phyloP scores from a whole-genome alignment of 169 alveolate genomes.

The Plasmodium reichenowi region DNA sequence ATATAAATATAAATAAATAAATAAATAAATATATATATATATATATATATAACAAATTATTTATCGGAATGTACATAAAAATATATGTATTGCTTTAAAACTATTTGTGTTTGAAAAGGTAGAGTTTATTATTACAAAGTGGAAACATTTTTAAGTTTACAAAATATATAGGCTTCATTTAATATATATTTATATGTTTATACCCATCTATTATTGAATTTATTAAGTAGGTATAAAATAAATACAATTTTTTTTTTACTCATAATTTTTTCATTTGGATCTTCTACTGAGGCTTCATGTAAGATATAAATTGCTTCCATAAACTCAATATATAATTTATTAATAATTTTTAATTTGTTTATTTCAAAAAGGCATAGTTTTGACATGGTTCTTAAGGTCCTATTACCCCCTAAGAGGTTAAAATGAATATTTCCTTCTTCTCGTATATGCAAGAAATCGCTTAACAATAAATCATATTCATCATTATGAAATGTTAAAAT shows the following conservation, averaged over 20 bases:
- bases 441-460: not conserved
- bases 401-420: constrained; percentile 19
- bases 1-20: too few species aligned
- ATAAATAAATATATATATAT: too few species aligned
- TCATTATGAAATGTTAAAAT: constrained; percentile 3
- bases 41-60: too few species aligned
- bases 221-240: not conserved
- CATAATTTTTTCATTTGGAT: constrained; percentile 6
- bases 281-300: constrained; percentile 5
- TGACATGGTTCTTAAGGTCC: not conserved
- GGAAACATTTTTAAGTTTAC: too few species aligned
- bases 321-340: not conserved
- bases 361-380: not conserved
- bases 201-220: constrained; percentile 22
- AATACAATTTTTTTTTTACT: constrained; percentile 19
- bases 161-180: too few species aligned
- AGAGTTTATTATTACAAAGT: too few species aligned
- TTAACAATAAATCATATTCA: constrained; percentile 3
- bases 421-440: constrained; percentile 30
- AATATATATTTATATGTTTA: too few species aligned
- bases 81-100: too few species aligned
- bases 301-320: constrained; percentile 14
- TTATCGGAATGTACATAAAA: too few species aligned
- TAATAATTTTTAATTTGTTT: constrained; percentile 26
- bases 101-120: too few species aligned